Evolutionary conservation across 2,329 filamentous ascomycete genomes (phyloP), one percentile per base, ranked within the genome.

Genomic region (Fusarium tricinctum): DNA sequence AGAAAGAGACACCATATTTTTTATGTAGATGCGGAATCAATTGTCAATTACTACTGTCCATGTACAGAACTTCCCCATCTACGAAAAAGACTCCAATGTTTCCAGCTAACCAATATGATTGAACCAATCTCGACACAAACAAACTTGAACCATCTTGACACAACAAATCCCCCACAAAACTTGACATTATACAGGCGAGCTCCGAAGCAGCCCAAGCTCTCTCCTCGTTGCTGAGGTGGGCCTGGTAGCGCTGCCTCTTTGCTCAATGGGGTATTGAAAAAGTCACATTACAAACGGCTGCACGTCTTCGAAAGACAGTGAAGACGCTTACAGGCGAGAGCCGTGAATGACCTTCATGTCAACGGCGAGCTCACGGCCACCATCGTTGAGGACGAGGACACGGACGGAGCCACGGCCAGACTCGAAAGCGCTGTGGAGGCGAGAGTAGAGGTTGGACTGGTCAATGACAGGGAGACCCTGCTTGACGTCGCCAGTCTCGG

Each of bases 341-440:
- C 88, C 88, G 85, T 99, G 96, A 79, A 98, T 92, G 79, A 97
- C 92, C 92, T 97, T 98, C 90, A 97, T 96, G 89, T 99, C 96
- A 75, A 99, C 96, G 75, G 92, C 94, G 78, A 99, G 90, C 89
- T 99, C 96, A 77, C 91, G 90, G 76, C 94, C 94, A 77, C 91
- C 87, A 82, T 99, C 96, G 82, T 90, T 93, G 84, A 99, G 94
- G 82, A 99, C 96, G 68, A 98, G 90, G 78, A 97, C 94, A 75
- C 96, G 93, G 78, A 99, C 92, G 79, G 90, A 94, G 81, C 96
- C 96, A 80, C 94, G 92, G 80, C 96, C 96, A 74, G 93, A 91
- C 83, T 93, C 90, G 82, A 97, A 99, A 73, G 94, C 89, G 73
- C 91, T 88, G 76, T 88, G 84, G 73, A 99, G 91, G 76, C 94